Conservation (phyloP, 179 eudicot genomes). For the Nepenthes alata region DNA sequence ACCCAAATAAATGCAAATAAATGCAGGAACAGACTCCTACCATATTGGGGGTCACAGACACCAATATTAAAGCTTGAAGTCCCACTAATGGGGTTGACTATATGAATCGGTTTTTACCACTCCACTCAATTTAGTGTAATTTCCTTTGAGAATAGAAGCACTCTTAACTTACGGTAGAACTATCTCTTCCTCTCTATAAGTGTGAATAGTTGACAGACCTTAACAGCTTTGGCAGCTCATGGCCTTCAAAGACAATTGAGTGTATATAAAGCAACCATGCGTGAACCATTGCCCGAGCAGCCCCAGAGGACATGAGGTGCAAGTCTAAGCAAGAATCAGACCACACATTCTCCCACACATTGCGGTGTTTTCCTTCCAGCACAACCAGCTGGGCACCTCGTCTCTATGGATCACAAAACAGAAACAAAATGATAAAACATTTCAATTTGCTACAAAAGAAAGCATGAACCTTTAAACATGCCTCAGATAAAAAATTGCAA, state of each 20-base stretch:
- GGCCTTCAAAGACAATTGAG: constrained; percentile 64
- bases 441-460: neutral
- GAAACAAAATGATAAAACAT: neutral
- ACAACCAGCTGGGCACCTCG: constrained; percentile 86
- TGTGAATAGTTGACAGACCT: constrained; percentile 24
- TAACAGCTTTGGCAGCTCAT: constrained; percentile 67
- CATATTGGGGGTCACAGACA: too few species aligned
- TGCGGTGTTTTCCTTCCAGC: constrained; percentile 78
- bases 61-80: too few species aligned
- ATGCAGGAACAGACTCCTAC: neutral
- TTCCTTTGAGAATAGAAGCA: too few species aligned
- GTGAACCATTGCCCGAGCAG: constrained; percentile 94
- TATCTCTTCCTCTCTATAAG: too few species aligned
- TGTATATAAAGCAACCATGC: constrained; percentile 79
- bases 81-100: too few species aligned
- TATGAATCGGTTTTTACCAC: too few species aligned
- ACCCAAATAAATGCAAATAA: neutral
- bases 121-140: too few species aligned
- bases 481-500: too few species aligned
- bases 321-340: constrained; percentile 78
- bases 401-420: constrained; percentile 25
- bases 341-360: constrained; percentile 89
- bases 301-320: constrained; percentile 98
- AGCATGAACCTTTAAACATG: neutral
- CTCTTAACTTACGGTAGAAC: too few species aligned